Percentiles rank a stretch among this genome's conserved stretches.
Evolutionary conservation across 2,329 filamentous ascomycete genomes (phyloP).

Genomic region (Colletotrichum coccodes): DNA sequence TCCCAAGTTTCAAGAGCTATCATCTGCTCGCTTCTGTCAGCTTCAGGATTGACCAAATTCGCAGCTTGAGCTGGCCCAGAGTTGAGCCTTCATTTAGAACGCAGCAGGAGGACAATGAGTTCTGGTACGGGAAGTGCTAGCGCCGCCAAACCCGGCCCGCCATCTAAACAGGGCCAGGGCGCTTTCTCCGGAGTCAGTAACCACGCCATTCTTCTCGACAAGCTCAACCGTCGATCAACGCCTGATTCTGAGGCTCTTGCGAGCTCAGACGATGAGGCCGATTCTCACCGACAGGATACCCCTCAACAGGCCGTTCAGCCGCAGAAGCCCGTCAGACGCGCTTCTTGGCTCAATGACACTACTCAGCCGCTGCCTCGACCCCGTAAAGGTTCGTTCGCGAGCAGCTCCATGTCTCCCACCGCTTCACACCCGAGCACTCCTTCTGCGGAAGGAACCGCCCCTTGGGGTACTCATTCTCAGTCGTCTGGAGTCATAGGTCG

Average conservation of each 20-base stretch:
- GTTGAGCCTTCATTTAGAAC: background rate
- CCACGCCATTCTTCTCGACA: slow-evolving; percentile 77
- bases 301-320: slow-evolving; percentile 58
- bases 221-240: slow-evolving; percentile 82
- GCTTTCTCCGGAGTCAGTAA: slow-evolving; percentile 60
- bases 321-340: slow-evolving; percentile 74
- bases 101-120: slow-evolving; percentile 55
- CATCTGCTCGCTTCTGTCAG: background rate
- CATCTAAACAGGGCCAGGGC: slow-evolving; percentile 62
- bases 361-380: slow-evolving; percentile 70
- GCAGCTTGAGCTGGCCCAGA: background rate
- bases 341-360: slow-evolving; percentile 90
- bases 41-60: background rate
- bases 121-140: slow-evolving; percentile 43
- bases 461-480: slow-evolving; percentile 65
- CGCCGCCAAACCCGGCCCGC: slow-evolving; percentile 59
- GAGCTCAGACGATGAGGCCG: slow-evolving; percentile 92
- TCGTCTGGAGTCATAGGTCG: slow-evolving; percentile 60
- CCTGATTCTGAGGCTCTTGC: slow-evolving; percentile 94
- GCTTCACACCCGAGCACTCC: slow-evolving; percentile 84
- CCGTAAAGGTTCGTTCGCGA: slow-evolving; percentile 81
- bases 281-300: slow-evolving; percentile 69
- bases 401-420: slow-evolving; percentile 80
- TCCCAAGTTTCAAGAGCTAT: background rate
- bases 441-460: slow-evolving; percentile 64